Evolutionary conservation across 805 yeast species (phyloP).

Genomic region (Suhomyces kilbournensis): DNA sequence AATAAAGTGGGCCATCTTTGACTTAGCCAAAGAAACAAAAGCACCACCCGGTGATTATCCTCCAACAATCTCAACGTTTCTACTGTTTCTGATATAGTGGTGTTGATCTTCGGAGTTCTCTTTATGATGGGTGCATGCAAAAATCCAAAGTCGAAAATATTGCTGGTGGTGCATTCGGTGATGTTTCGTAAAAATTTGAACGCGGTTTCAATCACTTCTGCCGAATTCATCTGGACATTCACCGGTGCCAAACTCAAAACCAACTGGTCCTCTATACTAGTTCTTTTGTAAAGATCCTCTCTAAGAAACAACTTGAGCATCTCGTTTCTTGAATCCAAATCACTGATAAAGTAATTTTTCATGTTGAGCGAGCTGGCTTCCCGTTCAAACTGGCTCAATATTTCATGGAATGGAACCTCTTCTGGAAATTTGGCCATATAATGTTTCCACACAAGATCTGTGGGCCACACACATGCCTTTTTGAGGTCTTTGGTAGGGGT

Average conservation of each 20-base stretch:
- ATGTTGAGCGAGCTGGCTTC: slow-evolving; percentile 25
- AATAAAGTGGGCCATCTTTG: slow-evolving; percentile 83
- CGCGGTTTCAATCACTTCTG: slow-evolving; percentile 40
- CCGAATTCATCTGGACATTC: slow-evolving; percentile 26
- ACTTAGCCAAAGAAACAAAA: slow-evolving; percentile 78
- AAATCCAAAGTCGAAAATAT: slow-evolving; percentile 51
- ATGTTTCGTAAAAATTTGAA: slow-evolving; percentile 53
- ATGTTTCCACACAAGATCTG: slow-evolving; percentile 63
- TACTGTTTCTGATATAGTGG: slow-evolving; percentile 18
- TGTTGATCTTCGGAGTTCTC: slow-evolving; percentile 17
- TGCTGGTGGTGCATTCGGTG: slow-evolving; percentile 50
- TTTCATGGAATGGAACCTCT: slow-evolving; percentile 42
- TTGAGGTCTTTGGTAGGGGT: slow-evolving; percentile 50
- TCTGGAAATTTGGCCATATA: slow-evolving; percentile 61
- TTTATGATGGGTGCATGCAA: slow-evolving; percentile 24
- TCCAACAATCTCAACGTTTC: slow-evolving; percentile 45
- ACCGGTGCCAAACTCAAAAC: slow-evolving; percentile 63
- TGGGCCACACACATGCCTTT: slow-evolving; percentile 79
- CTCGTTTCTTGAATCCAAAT: slow-evolving; percentile 35
- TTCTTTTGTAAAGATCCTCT: slow-evolving; percentile 18
- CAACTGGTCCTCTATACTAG: slow-evolving; percentile 55
- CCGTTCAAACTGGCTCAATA: slow-evolving; percentile 48
- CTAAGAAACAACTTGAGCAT: slow-evolving; percentile 45
- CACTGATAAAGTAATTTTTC: slow-evolving; percentile 35
- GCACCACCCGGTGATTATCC: slow-evolving; percentile 61